phyloP scores from a whole-genome alignment of 768 basidiomycete species.

The Leccinum ochraceum region DNA sequence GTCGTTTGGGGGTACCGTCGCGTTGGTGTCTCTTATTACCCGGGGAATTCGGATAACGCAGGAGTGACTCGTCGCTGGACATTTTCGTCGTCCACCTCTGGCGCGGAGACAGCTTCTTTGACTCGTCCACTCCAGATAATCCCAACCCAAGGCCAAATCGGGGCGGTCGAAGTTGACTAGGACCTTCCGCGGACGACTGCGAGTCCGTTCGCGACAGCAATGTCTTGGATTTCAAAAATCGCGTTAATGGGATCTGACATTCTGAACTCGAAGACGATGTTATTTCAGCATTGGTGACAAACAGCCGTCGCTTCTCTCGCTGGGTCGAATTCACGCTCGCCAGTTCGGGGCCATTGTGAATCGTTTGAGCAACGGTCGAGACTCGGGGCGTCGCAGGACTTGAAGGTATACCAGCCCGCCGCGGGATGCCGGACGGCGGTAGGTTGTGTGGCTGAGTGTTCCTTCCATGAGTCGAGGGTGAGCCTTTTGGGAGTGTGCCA shows the following conservation, averaged over 20 bases:
- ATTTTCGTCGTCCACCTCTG: conserved; percentile 20
- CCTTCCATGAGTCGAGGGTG: conserved; percentile 6
- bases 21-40: conserved; percentile 12
- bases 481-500: conserved; percentile 17
- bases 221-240: conserved; percentile 17
- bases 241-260: conserved; percentile 28
- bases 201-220: conserved; percentile 20
- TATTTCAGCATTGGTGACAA: conserved; percentile 46
- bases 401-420: conserved; percentile 20
- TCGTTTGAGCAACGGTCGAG: conserved; percentile 1
- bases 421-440: conserved; percentile 29
- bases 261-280: conserved; percentile 45
- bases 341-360: conserved; percentile 28
- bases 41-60: conserved; percentile 9
- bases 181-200: conserved; percentile 22
- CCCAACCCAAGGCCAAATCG: conserved; percentile 34
- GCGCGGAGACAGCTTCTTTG: conserved; percentile 15
- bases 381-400: conserved; percentile 20
- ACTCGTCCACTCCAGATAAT: conserved; percentile 16
- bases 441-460: conserved; percentile 11
- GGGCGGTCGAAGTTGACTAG: conserved; percentile 20
- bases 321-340: conserved; percentile 30
- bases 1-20: conserved; percentile 12
- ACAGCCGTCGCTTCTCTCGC: conserved; percentile 40
- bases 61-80: conserved; percentile 2